Base-by-base conservation (phyloP, 768 basidiomycete species). In the Hericium rajendrae region DNA sequence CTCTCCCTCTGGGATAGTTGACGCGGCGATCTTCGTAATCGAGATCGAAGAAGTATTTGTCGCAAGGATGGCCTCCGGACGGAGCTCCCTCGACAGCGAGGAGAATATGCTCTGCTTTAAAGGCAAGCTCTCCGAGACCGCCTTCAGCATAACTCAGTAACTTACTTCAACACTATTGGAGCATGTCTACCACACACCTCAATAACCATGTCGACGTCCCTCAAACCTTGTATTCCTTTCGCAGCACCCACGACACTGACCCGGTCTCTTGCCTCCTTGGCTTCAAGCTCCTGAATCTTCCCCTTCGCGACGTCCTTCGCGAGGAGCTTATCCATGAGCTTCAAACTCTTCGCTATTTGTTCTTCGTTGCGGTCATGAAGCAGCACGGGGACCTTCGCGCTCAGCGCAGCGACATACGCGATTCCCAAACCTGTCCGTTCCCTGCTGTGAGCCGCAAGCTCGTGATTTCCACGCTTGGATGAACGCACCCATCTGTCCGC, bases 41-140 rank as follows among this genome's bases (percentile, higher is more conserved):
- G 88, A 91, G 61, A 97, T 97, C 10, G 90, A 92, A 57, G 91
- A 94, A 2, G 94, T 98, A 66, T 98, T 97, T 46, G 85, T 83
- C 0, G 94, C 94, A 20, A 98, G 76, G 52, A 98, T 93, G 8
- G 90, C 81, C 37, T 80, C 76, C 0, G 86, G 83, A 28, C 81
- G 76, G 52, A 93, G 69, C 64, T 86, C 80, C 51, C 78, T 78
- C 15, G 86, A 80, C 20, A 97, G 78, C 2, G 76, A 72, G 5
- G 76, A 69, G 70, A 98, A 97, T 60, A 98, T 83, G 5, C 75
- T 71, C 62, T 84, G 78, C 70, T 97, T 98, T 32, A 97, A 71
- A 1, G 79, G 68, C 20, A 94, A 73, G 43, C 84, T 82, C 71
- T 98, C 94, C 2, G 92, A 90, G 0, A 89, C 92, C 0, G 94